Base-by-base conservation (phyloP, 352 stramenopile species). In the Halophytophthora batemanensis region DNA sequence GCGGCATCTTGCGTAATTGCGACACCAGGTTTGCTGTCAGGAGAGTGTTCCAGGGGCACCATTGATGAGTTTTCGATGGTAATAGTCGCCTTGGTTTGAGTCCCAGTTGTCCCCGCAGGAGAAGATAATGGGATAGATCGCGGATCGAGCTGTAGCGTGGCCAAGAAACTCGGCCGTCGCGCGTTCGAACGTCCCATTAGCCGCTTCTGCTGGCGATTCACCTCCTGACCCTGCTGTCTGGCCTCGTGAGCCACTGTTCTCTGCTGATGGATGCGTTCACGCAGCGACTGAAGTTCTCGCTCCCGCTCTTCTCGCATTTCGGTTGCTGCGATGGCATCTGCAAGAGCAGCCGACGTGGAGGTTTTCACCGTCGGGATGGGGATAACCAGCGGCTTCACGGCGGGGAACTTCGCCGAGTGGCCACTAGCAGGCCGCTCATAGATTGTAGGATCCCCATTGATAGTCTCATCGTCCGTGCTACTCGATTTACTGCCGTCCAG, bases 111-210 rank as follows among this genome's bases (percentile, higher is more conserved):
- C 11, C n/a, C n/a, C 3, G n/a, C 10, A 5, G 33, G 11, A 13
- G 33, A 17, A 17, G 11, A 17, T 13, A 13, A 13, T 14, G 33
- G 15, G 6, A 38, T 6, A 14, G 33, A 38, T 6, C 12, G 25
- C 4, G 51, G 31, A 19, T 73, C 64, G 13, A 73, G 64, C 34
- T 53, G 56, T 21, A 73, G 43, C 35, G 60, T 69, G 17, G 64
- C 45, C 11, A 73, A 34, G 42, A 70, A 73, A 14, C 55, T 70
- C 36, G 64, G 55, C 0, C 56, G 55, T n/a, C 49, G 63, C 13
- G 53, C n/a, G 23, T 34, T 39, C 6, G 47, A 17, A 7, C 55
- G 41, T 8, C 45, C 50, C 3, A 63, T 28, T 1, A 42, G 29
- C 7, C 33, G 38, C 59, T 67, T 69, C 25, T 66, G 60, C 43